Conservation (phyloP, 441 rosid genomes). For the Capsella rubella region DNA sequence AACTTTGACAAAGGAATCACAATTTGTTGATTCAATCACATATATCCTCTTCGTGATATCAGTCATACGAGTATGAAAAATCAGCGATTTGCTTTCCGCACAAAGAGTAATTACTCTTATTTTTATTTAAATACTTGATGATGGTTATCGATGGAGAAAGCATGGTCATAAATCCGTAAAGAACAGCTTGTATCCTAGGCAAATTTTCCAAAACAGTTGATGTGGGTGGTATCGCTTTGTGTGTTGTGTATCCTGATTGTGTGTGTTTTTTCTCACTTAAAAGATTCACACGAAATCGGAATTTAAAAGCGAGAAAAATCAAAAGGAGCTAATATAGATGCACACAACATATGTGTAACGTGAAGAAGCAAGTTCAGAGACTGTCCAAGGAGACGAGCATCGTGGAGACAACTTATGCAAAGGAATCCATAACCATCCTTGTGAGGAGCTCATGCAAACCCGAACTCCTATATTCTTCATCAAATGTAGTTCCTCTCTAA, state of each 20-base stretch:
- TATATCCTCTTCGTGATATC: background rate
- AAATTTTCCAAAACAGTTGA: background rate
- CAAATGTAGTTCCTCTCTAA: constrained; percentile 78
- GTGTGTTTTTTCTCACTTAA: background rate
- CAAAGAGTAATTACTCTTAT: constrained; percentile 47
- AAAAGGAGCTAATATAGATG: constrained; percentile 67
- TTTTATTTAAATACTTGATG: constrained; percentile 47
- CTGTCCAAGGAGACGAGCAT: constrained; percentile 62
- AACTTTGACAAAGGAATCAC: constrained; percentile 1
- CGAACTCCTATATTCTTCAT: constrained; percentile 74
- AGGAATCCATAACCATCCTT: constrained; percentile 69
- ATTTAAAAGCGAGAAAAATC: constrained; percentile 2
- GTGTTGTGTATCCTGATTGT: no score
- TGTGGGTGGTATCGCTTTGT: background rate
- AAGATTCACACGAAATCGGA: background rate
- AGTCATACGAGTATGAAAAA: constrained; percentile 40
- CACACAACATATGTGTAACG: constrained; percentile 69
- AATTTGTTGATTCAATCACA: constrained; percentile 6
- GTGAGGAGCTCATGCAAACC: constrained; percentile 73
- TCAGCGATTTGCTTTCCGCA: constrained; percentile 53
- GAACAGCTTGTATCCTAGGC: constrained; percentile 23
- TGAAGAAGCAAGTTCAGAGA: constrained; percentile 74
- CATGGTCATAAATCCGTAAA: constrained; percentile 54
- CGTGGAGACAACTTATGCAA: constrained; percentile 65
- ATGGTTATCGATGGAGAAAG: constrained; percentile 66